Conservation (phyloP, 2,329 filamentous ascomycete genomes). For the Pezicula radicicola region DNA sequence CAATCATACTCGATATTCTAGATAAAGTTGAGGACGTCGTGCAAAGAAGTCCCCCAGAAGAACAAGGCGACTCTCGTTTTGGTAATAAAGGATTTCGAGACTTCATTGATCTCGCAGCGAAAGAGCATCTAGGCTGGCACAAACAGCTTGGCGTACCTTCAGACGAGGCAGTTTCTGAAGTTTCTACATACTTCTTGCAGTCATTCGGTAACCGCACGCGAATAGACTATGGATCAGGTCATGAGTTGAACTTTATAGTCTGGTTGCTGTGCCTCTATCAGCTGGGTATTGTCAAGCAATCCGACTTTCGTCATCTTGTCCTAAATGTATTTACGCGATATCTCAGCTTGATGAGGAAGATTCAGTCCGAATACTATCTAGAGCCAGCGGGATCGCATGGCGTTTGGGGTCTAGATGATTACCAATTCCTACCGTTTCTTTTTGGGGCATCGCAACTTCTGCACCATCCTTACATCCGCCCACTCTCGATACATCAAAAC, state of each 20-base stretch:
- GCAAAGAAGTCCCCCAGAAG: constrained; percentile 70
- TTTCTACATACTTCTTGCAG: constrained; percentile 76
- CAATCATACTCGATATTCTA: constrained; percentile 66
- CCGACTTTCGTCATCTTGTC: constrained; percentile 72
- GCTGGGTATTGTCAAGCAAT: constrained; percentile 57
- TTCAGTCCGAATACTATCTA: constrained; percentile 93
- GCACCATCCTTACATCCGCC: constrained; percentile 78
- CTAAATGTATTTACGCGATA: constrained; percentile 81
- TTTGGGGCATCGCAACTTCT: constrained; percentile 90
- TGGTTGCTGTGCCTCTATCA: constrained; percentile 95
- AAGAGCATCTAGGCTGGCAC: constrained; percentile 59
- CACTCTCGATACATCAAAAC: constrained; percentile 80
- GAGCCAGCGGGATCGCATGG: constrained; percentile 96
- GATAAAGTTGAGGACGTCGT: constrained; percentile 67
- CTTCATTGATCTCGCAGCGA: constrained; percentile 68
- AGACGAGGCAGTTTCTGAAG: constrained; percentile 60
- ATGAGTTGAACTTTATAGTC: constrained; percentile 95
- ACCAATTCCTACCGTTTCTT: constrained; percentile 93
- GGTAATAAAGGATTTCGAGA: constrained; percentile 89
- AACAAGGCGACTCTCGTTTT: constrained; percentile 86
- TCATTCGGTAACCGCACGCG: constrained; percentile 82
- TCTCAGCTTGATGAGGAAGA: constrained; percentile 77
- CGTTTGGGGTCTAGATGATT: constrained; percentile 97
- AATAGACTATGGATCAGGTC: constrained; percentile 95
- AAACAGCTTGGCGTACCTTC: constrained; percentile 50